Evolutionary conservation across 345 rosid species (phyloP).

Genomic region (Pugionium dolabratum): DNA sequence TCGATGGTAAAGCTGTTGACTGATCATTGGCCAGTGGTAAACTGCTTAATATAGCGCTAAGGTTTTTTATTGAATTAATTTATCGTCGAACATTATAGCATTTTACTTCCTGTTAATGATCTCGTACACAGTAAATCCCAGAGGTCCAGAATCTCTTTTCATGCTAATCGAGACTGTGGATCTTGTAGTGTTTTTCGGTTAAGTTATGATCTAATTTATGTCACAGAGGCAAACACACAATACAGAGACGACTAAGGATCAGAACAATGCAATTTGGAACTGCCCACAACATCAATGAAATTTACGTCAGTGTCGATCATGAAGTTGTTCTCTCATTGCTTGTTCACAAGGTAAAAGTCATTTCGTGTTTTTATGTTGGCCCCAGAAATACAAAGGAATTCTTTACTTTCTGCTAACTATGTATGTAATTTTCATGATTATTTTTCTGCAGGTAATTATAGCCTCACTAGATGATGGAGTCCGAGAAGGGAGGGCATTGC

Average conservation of each 20-base stretch:
- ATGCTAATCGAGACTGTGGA: constrained; percentile 9
- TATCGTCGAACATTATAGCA: background rate
- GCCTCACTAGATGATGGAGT: constrained; percentile 92
- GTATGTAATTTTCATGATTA: background rate
- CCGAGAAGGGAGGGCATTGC: constrained; percentile 88
- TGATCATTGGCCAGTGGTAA: constrained; percentile 4
- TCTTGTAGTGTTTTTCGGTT: constrained; percentile 11
- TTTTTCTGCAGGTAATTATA: constrained; percentile 61
- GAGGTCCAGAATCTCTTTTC: constrained; percentile 3
- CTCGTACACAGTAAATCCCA: constrained; percentile 1
- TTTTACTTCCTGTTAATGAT: constrained; percentile 7
- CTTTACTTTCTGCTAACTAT: constrained; percentile 4
- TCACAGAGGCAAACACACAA: constrained; percentile 65
- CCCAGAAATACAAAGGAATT: background rate
- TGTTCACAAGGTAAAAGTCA: constrained; percentile 74
- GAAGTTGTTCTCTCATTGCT: constrained; percentile 85
- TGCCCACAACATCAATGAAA: constrained; percentile 71
- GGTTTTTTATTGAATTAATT: background rate
- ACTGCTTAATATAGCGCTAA: constrained; percentile 4
- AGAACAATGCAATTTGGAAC: constrained; percentile 79
- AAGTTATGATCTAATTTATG: constrained; percentile 31
- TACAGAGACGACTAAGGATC: constrained; percentile 83
- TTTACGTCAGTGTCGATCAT: constrained; percentile 82
- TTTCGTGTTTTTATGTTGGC: constrained; percentile 1
- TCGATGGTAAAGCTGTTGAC: constrained; percentile 13